Evolutionary conservation across 164 flowering plant species (phyloP).

Genomic region (Brasenia schreberi): DNA sequence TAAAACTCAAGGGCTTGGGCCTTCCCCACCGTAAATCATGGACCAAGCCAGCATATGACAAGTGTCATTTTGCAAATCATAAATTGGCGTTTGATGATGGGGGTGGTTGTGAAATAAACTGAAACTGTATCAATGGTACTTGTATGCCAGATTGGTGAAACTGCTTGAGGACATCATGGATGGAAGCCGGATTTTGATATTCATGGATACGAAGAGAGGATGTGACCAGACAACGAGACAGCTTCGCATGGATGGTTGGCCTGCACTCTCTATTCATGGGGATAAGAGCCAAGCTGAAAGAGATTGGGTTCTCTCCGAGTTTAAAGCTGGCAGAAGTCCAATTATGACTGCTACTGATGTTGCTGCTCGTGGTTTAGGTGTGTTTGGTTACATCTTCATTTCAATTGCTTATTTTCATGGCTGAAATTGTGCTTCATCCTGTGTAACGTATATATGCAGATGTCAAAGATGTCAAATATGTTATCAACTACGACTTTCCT

Average conservation of each 20-base stretch:
- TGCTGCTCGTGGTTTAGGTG: conserved; percentile 98
- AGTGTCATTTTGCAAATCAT: background rate
- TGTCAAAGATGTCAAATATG: conserved; percentile 94
- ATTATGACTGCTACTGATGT: conserved; percentile 99
- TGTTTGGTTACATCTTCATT: conserved; percentile 3
- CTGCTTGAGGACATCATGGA: conserved; percentile 97
- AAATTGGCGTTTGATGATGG: background rate
- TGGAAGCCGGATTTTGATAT: conserved; percentile 89
- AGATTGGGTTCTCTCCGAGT: conserved; percentile 98
- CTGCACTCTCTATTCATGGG: conserved; percentile 97
- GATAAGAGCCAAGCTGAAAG: conserved; percentile 99
- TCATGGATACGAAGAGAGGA: conserved; percentile 99
- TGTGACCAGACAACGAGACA: conserved; percentile 94
- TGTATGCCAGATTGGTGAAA: conserved; percentile 55
- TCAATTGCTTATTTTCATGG: background rate
- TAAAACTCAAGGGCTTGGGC: background rate
- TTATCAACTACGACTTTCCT: conserved; percentile 89
- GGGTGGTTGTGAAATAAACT: background rate
- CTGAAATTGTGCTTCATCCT: background rate
- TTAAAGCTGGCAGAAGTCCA: conserved; percentile 92
- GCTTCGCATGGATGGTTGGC: conserved; percentile 99
- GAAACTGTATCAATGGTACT: background rate
- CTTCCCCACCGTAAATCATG: background rate
- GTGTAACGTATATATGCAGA: conserved; percentile 28
- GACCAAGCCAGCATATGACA: background rate